Evolutionary conservation across 2,329 filamentous ascomycete species (phyloP), one percentile per base, ranked within the genome.

Genomic region (Raffaelea ambrosiae): DNA sequence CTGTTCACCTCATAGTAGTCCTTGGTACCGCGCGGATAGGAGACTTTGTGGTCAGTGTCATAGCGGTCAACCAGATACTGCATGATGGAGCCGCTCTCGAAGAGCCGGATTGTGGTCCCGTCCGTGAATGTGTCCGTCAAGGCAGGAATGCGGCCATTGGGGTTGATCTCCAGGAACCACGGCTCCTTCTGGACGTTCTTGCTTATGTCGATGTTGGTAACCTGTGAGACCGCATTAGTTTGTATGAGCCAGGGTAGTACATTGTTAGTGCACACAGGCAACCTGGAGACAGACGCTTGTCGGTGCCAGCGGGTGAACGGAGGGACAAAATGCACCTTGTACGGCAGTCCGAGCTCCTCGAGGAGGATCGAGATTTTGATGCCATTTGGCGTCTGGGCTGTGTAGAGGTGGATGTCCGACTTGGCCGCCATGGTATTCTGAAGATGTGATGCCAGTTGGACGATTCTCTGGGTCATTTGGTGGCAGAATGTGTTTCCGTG

Each of bases 81-180:
- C 68, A 94, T 71, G 61, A 95, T 93, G 54, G 83, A 79, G 49
- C 87, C 88, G 53, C 81, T 86, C 67, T 95, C 89, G 60, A 94
- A 95, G 18, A 95, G 63, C 49, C 77, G 74, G 61, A 95, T 88
- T 31, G 72, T 70, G 62, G 84, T 70, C 56, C 87, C 86, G 62
- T 93, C 83, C 5, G 72, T 71, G 62, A 86, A 84, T 7, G 74
- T 86, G 66, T 95, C 89, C 8, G 86, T 93, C 44, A 95, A 59
- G 49, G 89, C 89, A 4, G 89, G 90, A 58, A 95, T 95, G 55
- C 89, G 85, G 54, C 89, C 89, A 63, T 95, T 95, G 54, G 89
- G 89, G 67, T 95, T 95, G 68, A 95, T 94, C 46, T 83, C 81
- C 23, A 94, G 76, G 67, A 91, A 96, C 88, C 87, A 94, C 16